Conservation (phyloP, 2,329 filamentous ascomycete genomes). For the Penicillium rolfsii region DNA sequence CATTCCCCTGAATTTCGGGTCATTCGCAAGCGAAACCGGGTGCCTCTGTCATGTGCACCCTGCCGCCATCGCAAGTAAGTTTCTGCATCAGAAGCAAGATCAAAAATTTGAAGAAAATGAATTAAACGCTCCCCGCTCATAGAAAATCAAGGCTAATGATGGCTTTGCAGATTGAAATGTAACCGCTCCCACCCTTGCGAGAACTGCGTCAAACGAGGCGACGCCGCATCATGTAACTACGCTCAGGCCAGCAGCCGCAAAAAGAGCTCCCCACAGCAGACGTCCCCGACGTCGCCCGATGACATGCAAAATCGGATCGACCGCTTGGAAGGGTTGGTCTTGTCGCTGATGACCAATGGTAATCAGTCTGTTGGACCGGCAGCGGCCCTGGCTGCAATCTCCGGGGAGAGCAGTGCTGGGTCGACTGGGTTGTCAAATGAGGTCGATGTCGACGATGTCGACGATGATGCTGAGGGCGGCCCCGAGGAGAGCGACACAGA, state of each 20-base stretch:
- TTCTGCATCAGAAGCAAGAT: constrained; percentile 6
- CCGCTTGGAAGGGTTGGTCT: constrained; percentile 84
- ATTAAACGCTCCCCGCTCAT: not conserved
- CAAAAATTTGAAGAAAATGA: not conserved
- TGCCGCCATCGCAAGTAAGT: constrained; percentile 88
- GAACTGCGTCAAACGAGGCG: constrained; percentile 88
- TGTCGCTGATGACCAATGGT: constrained; percentile 92
- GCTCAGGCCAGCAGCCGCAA: constrained; percentile 70
- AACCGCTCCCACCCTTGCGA: constrained; percentile 89
- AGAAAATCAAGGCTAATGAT: not conserved
- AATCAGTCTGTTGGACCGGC: constrained; percentile 62
- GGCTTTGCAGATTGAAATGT: constrained; percentile 72
- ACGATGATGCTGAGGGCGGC: constrained; percentile 63
- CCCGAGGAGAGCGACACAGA: constrained; percentile 69
- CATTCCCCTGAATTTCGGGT: constrained; percentile 87
- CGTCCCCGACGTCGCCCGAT: constrained; percentile 68
- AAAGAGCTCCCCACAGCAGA: constrained; percentile 64
- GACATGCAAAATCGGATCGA: constrained; percentile 99
- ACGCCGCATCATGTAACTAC: constrained; percentile 81
- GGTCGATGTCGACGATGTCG: constrained; percentile 49
- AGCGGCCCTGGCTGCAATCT: constrained; percentile 63
- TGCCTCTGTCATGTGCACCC: constrained; percentile 87
- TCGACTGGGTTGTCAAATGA: constrained; percentile 45
- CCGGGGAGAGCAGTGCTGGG: constrained; percentile 44
- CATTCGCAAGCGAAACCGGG: constrained; percentile 86